phyloP scores from a whole-genome alignment of 2,329 filamentous ascomycete genomes.

The Neopestalotiopsis sp. region DNA sequence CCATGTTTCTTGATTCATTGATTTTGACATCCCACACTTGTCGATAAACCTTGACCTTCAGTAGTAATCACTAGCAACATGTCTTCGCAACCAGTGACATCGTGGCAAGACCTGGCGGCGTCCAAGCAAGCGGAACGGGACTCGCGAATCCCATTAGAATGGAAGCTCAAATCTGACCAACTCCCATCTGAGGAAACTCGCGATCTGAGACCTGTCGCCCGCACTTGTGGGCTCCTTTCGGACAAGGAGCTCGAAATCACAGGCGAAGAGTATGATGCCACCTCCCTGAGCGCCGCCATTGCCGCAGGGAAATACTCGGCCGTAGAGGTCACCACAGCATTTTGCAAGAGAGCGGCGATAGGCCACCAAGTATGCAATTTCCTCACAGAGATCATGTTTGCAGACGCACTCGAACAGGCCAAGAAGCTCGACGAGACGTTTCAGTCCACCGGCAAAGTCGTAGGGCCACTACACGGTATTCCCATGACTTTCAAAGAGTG shows the following conservation, averaged over 20 bases:
- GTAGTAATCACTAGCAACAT: background rate
- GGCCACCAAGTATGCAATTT: conserved; percentile 24
- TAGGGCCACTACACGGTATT: conserved; percentile 57
- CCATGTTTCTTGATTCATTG: background rate
- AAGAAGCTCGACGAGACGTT: conserved; percentile 42
- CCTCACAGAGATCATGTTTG: conserved; percentile 48
- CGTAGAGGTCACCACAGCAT: conserved; percentile 8
- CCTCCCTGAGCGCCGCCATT: conserved; percentile 25
- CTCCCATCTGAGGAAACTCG: conserved; percentile 24
- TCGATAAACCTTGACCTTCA: background rate
- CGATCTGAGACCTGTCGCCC: conserved; percentile 27
- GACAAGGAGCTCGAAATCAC: conserved; percentile 26
- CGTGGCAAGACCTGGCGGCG: conserved; percentile 28
- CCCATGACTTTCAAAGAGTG: conserved; percentile 48
- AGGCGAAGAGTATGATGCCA: conserved; percentile 27
- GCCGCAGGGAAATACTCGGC: conserved; percentile 14
- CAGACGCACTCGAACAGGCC: conserved; percentile 42
- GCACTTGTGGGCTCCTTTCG: conserved; percentile 24
- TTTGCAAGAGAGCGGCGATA: conserved; percentile 11
- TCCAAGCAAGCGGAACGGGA: conserved; percentile 26
- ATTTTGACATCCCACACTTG: too few species aligned
- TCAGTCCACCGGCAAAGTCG: conserved; percentile 41
- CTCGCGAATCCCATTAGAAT: conserved; percentile 27
- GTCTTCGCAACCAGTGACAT: conserved; percentile 17
- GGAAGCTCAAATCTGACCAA: conserved; percentile 26